These are phyloP conservation scores for Aureobasidium sp. DNA, from an alignment of 2,329 filamentous ascomycete genomes.

Conservation along the genomic window DNA sequence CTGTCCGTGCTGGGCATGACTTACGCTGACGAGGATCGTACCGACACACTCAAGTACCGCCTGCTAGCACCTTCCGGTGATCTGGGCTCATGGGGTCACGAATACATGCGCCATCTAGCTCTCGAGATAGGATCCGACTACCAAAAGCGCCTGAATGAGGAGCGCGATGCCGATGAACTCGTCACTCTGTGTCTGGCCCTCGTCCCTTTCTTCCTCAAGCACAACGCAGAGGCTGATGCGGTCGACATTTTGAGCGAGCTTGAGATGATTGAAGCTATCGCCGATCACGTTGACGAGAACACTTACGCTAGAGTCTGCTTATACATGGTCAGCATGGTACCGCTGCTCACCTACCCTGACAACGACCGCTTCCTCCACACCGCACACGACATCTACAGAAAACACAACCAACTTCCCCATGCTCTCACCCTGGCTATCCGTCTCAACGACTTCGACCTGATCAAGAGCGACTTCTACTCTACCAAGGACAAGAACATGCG, in stretches of 20 bases:
- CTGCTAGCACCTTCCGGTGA: slow-evolving; percentile 84
- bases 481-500: slow-evolving; percentile 75
- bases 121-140: slow-evolving; percentile 95
- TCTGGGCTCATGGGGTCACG: slow-evolving; percentile 95
- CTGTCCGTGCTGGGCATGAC: slow-evolving; percentile 98
- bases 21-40: slow-evolving; percentile 79
- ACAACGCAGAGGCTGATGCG: slow-evolving; percentile 96
- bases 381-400: slow-evolving; percentile 86
- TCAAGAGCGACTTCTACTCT: slow-evolving; percentile 72
- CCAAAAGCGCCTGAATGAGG: slow-evolving; percentile 75
- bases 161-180: slow-evolving; percentile 76
- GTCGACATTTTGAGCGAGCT: slow-evolving; percentile 95
- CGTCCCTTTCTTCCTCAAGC: slow-evolving; percentile 90
- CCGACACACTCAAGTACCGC: slow-evolving; percentile 94
- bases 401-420: slow-evolving; percentile 87
- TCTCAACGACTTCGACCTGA: slow-evolving; percentile 73
- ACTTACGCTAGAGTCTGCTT: slow-evolving; percentile 89
- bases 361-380: slow-evolving; percentile 92
- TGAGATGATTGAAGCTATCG: slow-evolving; percentile 90
- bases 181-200: slow-evolving; percentile 76
- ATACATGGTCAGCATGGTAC: slow-evolving; percentile 99
- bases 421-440: slow-evolving; percentile 92
- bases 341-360: slow-evolving; percentile 92
- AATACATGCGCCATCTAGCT: slow-evolving; percentile 93
- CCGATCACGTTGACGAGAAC: slow-evolving; percentile 84